Evolutionary conservation across 768 basidiomycete species (phyloP).

Genomic region (Scleroderma bovista): DNA sequence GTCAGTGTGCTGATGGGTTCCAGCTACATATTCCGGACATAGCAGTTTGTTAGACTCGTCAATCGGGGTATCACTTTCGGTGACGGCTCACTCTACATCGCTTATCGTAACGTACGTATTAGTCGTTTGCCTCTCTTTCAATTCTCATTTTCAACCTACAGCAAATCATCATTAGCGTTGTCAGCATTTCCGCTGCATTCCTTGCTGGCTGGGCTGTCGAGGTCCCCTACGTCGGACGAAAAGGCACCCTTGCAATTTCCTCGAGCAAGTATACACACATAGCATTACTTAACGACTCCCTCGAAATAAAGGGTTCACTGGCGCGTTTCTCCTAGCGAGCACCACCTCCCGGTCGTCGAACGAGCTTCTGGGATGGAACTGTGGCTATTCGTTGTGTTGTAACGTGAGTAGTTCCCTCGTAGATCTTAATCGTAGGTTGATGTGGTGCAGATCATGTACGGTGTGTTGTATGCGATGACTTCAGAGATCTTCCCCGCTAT

Average conservation of each 20-base stretch:
- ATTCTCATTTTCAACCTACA: constrained; percentile 22
- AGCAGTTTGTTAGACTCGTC: constrained; percentile 38
- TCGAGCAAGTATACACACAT: constrained; percentile 44
- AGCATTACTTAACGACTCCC: constrained; percentile 40
- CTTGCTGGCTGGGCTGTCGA: constrained; percentile 71
- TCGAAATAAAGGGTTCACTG: constrained; percentile 60
- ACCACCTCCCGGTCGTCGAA: constrained; percentile 70
- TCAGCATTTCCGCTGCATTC: constrained; percentile 68
- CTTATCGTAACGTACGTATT: constrained; percentile 59
- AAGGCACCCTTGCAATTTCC: constrained; percentile 59
- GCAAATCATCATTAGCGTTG: constrained; percentile 65
- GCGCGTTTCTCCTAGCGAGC: constrained; percentile 66
- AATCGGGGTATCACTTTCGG: constrained; percentile 65
- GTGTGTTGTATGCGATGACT: constrained; percentile 65
- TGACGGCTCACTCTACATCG: constrained; percentile 62
- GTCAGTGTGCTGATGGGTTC: constrained; percentile 26
- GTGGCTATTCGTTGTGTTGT: constrained; percentile 61
- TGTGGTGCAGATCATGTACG: constrained; percentile 57
- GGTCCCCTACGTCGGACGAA: constrained; percentile 54
- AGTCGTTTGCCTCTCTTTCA: no score
- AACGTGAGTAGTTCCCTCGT: constrained; percentile 37
- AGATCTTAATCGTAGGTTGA: not conserved
- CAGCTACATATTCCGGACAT: not conserved
- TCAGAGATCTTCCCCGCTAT: constrained; percentile 70
- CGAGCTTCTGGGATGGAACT: constrained; percentile 75